Base-by-base conservation (phyloP, 2,329 filamentous ascomycete species). In the Microdochium nivale region DNA sequence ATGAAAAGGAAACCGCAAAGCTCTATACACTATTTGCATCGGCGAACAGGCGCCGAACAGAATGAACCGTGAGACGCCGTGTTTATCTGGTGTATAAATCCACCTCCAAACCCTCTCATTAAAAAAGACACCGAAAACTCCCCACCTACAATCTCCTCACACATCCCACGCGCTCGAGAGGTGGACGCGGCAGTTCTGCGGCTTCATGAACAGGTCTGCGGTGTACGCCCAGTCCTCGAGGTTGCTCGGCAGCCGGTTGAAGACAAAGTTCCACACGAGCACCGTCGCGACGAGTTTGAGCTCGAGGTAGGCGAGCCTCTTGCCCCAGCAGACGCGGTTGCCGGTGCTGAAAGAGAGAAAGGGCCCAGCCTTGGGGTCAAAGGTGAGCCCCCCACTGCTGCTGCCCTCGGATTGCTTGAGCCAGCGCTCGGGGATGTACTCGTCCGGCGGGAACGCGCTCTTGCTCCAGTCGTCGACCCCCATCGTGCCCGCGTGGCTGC, bases 301-400 rank as follows among this genome's bases (percentile, higher is more conserved):
- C 49, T 59, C 54, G 13, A 59, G 35, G n/a, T 59, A 53, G 3
- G 59, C 64, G 21, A 66, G 30, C 47, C 55, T 57, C 43, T 53
- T 56, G 7, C 63, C 63, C 47, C 56, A 67, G 32, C 63, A 67
- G 0, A 49, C 52, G 7, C 63, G 51, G 1, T 54, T 54, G 1
- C 64, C 64, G 2, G 55, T 50, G 2, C 63, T 62, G 53, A 66
- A 67, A 1, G 44, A 35, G 11, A 64, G 19, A 32, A 58, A 53
- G 2, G 63, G 63, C 3, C 61, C 64, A 8, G 61, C 57, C 3
- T 2, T 46, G 0, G 53, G 19, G 50, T 65, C 57, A 43, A 61
- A 64, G 25, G 16, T 25, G 43, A 35, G 32, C 27, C 10, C 16
- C n/a, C n/a, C 24, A 24, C 10, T 47, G 10, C 25, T 35, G 25